Percentiles rank a stretch among this genome's conserved stretches.
Conservation (phyloP, 345 rosid species). For the Hibiscus trionum region DNA sequence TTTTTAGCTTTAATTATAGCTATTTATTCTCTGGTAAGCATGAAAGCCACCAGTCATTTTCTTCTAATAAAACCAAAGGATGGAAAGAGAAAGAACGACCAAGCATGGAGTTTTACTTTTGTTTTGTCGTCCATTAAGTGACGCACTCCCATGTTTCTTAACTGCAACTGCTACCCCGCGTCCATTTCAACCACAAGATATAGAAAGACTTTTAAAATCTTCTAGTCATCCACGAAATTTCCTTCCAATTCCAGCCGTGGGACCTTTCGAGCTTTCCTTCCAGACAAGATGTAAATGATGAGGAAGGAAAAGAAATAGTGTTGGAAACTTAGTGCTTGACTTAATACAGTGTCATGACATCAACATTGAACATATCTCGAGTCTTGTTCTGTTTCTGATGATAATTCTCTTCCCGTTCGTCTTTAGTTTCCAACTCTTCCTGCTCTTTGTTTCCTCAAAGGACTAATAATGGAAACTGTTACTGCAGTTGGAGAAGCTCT, state of each 20-base stretch:
- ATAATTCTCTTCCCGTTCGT: not conserved
- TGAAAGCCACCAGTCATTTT: not conserved
- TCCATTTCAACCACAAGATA: not conserved
- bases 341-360: not conserved
- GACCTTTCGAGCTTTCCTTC: not conserved
- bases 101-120: not conserved
- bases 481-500: constrained; percentile 1
- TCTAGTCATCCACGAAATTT: not conserved
- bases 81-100: not conserved
- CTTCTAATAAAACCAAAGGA: not conserved
- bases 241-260: not conserved
- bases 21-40: not conserved
- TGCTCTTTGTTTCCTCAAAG: not conserved
- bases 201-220: not conserved
- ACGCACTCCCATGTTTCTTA: not conserved
- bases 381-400: not conserved
- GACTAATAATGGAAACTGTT: not conserved
- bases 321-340: not conserved
- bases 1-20: not conserved
- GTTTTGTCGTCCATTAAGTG: not conserved
- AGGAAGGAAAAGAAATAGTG: not conserved
- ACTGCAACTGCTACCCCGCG: too few relatives aligned
- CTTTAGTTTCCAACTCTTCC: not conserved
- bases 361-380: not conserved
- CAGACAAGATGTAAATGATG: not conserved